These are phyloP conservation scores for Rhodomyrtus psidioides DNA, from an alignment of 441 rosid species.

Conservation along the genomic window DNA sequence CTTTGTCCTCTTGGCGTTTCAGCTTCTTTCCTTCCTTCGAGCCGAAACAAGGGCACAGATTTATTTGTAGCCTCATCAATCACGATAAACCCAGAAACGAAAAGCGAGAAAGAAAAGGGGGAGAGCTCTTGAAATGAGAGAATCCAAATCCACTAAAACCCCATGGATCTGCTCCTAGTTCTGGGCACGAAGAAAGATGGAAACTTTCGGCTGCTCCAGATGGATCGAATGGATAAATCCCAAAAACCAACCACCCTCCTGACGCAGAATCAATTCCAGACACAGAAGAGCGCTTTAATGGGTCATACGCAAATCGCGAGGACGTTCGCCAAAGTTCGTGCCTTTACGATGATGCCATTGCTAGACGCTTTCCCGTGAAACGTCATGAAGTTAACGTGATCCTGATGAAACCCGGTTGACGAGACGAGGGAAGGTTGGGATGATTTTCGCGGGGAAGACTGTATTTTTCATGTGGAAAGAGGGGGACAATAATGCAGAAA, in stretches of 20 bases:
- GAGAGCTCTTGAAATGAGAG: neutral
- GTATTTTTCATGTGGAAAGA: neutral
- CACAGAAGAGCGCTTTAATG: neutral
- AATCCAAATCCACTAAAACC: neutral
- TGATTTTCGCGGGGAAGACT: neutral
- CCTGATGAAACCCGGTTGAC: neutral
- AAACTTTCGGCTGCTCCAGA: neutral
- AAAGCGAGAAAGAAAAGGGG: neutral
- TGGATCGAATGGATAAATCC: neutral
- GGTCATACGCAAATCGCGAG: neutral
- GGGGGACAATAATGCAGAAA: neutral
- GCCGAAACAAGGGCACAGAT: constrained; percentile 57
- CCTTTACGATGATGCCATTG: neutral
- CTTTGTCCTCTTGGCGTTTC: neutral
- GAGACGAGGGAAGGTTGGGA: neutral
- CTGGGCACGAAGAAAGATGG: neutral
- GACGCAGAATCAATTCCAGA: neutral
- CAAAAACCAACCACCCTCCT: neutral
- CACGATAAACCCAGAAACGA: neutral
- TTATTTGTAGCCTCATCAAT: constrained; percentile 16
- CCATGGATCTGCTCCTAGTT: neutral
- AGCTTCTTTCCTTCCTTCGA: constrained; percentile 15
- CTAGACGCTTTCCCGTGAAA: neutral
- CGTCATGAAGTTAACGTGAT: neutral
- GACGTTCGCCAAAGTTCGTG: neutral